Percentiles rank a stretch among this genome's conserved stretches.
Evolutionary conservation across 164 flowering plant genomes (phyloP).

Genomic region (Macadamia tetraphylla): DNA sequence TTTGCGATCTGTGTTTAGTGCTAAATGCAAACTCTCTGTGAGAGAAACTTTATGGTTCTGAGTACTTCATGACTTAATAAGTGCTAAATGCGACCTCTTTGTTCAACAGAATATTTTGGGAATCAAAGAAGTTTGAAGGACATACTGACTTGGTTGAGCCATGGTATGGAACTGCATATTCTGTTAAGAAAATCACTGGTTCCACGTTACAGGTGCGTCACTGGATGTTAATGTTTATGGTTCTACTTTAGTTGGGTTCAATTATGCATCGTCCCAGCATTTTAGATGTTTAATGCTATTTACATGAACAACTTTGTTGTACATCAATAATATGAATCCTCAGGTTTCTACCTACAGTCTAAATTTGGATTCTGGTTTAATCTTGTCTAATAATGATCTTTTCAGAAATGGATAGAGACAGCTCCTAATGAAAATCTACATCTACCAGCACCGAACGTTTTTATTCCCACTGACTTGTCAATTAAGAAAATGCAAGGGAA

Average conservation of each 20-base stretch:
- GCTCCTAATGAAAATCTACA: slow-evolving; percentile 68
- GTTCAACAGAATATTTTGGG: slow-evolving; percentile 83
- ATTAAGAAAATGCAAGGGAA: slow-evolving; percentile 48
- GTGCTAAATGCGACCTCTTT: not conserved
- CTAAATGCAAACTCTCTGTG: too few species aligned
- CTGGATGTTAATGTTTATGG: not conserved
- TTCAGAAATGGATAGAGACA: slow-evolving; percentile 74
- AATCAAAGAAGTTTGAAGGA: slow-evolving; percentile 86
- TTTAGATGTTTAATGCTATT: not conserved
- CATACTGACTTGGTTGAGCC: slow-evolving; percentile 74
- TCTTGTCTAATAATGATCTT: not conserved
- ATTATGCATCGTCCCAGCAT: not conserved
- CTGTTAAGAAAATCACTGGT: slow-evolving; percentile 48
- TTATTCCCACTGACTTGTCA: slow-evolving; percentile 84
- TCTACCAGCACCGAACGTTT: slow-evolving; percentile 70
- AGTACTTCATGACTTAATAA: too few species aligned
- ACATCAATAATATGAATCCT: not conserved
- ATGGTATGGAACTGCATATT: slow-evolving; percentile 91
- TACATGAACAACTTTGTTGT: not conserved
- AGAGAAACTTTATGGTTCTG: too few species aligned
- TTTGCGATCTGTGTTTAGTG: too few species aligned
- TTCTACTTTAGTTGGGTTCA: too few species aligned
- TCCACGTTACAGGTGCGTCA: slow-evolving; percentile 59
- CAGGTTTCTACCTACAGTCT: not conserved
- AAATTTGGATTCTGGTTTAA: not conserved